Percentiles rank a stretch among this genome's conserved stretches.
phyloP scores from a whole-genome alignment of 2,329 filamentous ascomycete genomes.

The Aciculosporium take region DNA sequence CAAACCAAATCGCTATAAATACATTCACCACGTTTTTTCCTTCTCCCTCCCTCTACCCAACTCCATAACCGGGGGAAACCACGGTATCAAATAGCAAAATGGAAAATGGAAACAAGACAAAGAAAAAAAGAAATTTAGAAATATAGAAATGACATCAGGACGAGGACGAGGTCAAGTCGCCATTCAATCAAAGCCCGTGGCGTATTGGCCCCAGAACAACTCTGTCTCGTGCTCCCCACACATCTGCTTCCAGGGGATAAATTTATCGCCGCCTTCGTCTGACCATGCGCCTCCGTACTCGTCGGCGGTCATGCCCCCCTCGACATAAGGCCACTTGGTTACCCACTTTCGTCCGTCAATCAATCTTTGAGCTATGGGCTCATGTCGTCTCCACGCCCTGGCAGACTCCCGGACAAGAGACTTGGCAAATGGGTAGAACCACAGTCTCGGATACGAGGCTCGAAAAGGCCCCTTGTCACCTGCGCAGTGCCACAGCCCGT shows the following conservation, averaged over 20 bases:
- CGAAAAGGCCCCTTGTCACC: constrained; percentile 20
- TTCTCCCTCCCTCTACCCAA: background rate
- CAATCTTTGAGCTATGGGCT: constrained; percentile 13
- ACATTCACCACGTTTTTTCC: background rate
- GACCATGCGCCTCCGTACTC: constrained; percentile 15
- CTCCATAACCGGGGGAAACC: background rate
- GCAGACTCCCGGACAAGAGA: constrained; percentile 17
- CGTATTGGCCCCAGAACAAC: constrained; percentile 13
- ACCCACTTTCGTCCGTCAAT: constrained; percentile 20
- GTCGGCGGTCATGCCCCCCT: constrained; percentile 1
- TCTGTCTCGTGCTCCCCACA: constrained; percentile 13
- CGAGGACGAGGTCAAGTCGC: background rate
- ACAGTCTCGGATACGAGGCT: constrained; percentile 20
- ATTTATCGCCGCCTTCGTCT: constrained; percentile 10
- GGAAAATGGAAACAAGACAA: background rate
- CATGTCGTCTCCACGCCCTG: constrained; percentile 11
- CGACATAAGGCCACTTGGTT: constrained; percentile 9
- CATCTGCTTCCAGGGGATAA: constrained; percentile 15
- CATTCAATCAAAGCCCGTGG: background rate
- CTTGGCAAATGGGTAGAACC: constrained; percentile 23
- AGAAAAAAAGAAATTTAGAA: background rate
- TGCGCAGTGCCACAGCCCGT: constrained; percentile 25
- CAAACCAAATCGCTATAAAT: background rate
- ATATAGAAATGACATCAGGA: too few species aligned
- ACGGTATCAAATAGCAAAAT: background rate